A percentile compares a stretch with the other conserved stretches of the same genome.
phyloP scores from a whole-genome alignment of 2,329 filamentous ascomycete genomes.

The Arthrobotrys sinensis region DNA sequence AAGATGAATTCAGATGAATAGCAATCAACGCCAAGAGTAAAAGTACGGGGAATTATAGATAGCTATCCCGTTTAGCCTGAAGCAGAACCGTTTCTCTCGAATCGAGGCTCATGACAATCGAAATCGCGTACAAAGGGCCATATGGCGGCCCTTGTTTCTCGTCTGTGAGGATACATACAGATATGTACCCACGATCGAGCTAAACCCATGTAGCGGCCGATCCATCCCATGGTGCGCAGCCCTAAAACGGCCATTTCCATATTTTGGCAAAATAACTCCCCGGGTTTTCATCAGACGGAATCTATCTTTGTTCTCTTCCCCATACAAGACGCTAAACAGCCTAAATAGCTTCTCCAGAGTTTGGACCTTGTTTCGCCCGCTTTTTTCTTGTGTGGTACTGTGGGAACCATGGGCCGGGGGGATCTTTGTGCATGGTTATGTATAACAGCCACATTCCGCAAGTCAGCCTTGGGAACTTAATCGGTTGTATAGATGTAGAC shows the following conservation, averaged over 20 bases:
- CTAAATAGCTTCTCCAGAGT: constrained; percentile 26
- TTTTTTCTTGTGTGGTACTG: neutral
- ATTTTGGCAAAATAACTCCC: constrained; percentile 27
- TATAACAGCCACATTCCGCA: constrained; percentile 9
- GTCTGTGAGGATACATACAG: neutral
- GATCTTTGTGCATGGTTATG: neutral
- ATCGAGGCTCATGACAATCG: constrained; percentile 5
- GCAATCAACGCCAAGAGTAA: neutral
- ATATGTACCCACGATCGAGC: constrained; percentile 11
- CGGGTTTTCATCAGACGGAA: constrained; percentile 5
- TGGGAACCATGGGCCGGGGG: constrained; percentile 16
- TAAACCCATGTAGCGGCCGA: neutral
- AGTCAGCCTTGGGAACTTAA: constrained; percentile 21
- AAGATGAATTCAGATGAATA: constrained; percentile 17
- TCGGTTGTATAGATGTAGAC: neutral
- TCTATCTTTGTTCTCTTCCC: neutral
- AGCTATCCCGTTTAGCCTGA: constrained; percentile 28
- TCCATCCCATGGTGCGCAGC: constrained; percentile 13
- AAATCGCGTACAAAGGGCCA: neutral
- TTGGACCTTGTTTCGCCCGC: neutral
- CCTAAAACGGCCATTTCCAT: neutral
- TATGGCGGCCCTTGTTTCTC: neutral
- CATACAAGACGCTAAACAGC: neutral
- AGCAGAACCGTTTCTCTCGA: constrained; percentile 2
- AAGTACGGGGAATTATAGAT: constrained; percentile 16